A percentile compares a stretch with the other conserved stretches of the same genome.
phyloP scores from a whole-genome alignment of 306 rosid genomes.

The Fragaria vesca region DNA sequence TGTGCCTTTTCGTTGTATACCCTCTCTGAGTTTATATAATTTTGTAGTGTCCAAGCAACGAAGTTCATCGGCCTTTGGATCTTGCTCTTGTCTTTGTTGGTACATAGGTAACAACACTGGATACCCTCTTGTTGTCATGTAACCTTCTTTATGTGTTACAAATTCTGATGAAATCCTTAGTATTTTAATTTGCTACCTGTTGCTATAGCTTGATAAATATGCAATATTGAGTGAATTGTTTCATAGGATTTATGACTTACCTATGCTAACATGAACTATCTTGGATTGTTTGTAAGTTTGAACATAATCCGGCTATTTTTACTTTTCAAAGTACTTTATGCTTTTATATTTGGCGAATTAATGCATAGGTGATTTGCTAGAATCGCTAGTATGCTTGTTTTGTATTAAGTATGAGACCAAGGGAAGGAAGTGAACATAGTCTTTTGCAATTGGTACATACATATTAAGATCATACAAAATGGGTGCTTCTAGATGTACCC shows the following conservation, averaged over 20 bases:
- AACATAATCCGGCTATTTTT: neutral
- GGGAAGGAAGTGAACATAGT: neutral
- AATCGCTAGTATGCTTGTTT: neutral
- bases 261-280: neutral
- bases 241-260: neutral
- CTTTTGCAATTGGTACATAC: too few relatives aligned
- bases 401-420: neutral
- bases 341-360: neutral
- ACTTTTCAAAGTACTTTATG: neutral
- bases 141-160: constrained; percentile 12
- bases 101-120: constrained; percentile 57
- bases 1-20: neutral
- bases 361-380: neutral
- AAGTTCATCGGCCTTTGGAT: constrained; percentile 60
- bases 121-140: constrained; percentile 7
- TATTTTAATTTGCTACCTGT: neutral
- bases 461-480: too few relatives aligned
- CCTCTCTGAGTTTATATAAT: neutral
- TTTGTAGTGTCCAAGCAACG: constrained; percentile 60
- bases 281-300: neutral
- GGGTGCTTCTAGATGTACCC: too few relatives aligned
- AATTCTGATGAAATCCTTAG: neutral
- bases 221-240: neutral
- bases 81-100: constrained; percentile 85
- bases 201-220: neutral